phyloP scores from a whole-genome alignment of 108 stramenopile species.

The Cyclotella choctawhatcheeana region DNA sequence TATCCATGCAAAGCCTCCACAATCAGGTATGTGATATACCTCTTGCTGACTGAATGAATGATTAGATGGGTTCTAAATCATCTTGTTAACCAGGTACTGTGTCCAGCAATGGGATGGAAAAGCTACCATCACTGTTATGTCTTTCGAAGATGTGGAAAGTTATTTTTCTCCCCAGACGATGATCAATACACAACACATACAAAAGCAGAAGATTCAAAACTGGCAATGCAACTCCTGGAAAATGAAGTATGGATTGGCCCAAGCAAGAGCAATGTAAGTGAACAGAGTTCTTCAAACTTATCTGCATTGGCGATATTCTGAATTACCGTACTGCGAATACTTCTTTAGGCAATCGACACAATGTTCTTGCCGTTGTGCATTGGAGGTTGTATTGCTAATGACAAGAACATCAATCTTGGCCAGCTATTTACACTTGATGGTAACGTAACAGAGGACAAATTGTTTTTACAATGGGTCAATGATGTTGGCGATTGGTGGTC shows the following conservation, averaged over 20 bases:
- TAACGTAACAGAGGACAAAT: neutral
- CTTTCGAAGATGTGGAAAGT: neutral
- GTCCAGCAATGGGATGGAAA: slow-evolving; percentile 21
- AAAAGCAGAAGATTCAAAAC: neutral
- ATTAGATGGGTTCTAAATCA: too few species aligned
- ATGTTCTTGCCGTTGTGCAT: slow-evolving; percentile 10
- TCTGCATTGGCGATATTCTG: too few species aligned
- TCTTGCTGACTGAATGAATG: too few species aligned
- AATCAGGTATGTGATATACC: too few species aligned
- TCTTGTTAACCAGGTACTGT: slow-evolving; percentile 16
- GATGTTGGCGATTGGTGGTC: slow-evolving; percentile 20
- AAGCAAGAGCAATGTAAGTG: neutral
- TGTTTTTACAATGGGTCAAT: slow-evolving; percentile 11
- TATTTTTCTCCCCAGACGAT: neutral
- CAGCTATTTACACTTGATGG: slow-evolving; percentile 17
- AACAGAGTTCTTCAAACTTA: too few species aligned
- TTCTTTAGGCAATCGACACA: slow-evolving; percentile 3
- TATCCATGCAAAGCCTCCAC: slow-evolving; percentile 17
- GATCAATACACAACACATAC: neutral
- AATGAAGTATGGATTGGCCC: slow-evolving; percentile 23
- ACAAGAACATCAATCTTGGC: slow-evolving; percentile 14
- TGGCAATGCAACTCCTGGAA: neutral
- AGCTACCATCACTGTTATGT: slow-evolving; percentile 17
- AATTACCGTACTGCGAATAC: too few species aligned
- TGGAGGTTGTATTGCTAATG: slow-evolving; percentile 19